These are phyloP conservation scores for Colletotrichum agaves DNA, from an alignment of 2,329 filamentous ascomycete genomes.

Conservation along the genomic window DNA sequence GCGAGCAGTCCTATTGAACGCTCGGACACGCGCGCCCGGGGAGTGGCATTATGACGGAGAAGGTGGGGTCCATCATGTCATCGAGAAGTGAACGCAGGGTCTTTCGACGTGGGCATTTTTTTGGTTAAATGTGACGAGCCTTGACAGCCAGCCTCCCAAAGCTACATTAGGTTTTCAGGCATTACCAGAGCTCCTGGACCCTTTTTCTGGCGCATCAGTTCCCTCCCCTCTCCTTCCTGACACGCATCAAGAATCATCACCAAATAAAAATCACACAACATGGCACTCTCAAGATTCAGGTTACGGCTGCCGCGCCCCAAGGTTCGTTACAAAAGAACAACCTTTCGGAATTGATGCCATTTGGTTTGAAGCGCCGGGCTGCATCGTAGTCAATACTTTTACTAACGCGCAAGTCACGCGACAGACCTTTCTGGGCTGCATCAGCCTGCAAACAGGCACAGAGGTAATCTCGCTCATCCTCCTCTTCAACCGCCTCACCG, in stretches of 20 bases:
- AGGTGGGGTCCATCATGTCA: slow-evolving; percentile 35
- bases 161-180: not conserved
- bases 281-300: slow-evolving; percentile 34
- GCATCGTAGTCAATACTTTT: not conserved
- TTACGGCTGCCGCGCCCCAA: slow-evolving; percentile 46
- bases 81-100: slow-evolving; percentile 35
- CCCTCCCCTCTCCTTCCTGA: not conserved
- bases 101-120: slow-evolving; percentile 24
- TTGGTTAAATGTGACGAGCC: slow-evolving; percentile 23
- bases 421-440: slow-evolving; percentile 85
- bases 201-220: slow-evolving; percentile 25
- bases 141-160: not conserved
- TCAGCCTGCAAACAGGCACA: slow-evolving; percentile 87
- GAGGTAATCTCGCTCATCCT: slow-evolving; percentile 86
- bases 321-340: slow-evolving; percentile 22
- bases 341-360: not conserved
- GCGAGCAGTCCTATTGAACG: slow-evolving; percentile 1
- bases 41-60: slow-evolving; percentile 20
- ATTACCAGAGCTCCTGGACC: slow-evolving; percentile 33
- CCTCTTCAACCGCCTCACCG: slow-evolving; percentile 91
- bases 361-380: not conserved
- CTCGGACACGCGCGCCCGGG: slow-evolving; percentile 3
- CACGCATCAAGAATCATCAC: not conserved
- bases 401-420: slow-evolving; percentile 4
- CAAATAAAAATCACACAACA: not conserved